Conservation (phyloP, 495 filamentous ascomycete genomes). For the Penicillium subrubescens region DNA sequence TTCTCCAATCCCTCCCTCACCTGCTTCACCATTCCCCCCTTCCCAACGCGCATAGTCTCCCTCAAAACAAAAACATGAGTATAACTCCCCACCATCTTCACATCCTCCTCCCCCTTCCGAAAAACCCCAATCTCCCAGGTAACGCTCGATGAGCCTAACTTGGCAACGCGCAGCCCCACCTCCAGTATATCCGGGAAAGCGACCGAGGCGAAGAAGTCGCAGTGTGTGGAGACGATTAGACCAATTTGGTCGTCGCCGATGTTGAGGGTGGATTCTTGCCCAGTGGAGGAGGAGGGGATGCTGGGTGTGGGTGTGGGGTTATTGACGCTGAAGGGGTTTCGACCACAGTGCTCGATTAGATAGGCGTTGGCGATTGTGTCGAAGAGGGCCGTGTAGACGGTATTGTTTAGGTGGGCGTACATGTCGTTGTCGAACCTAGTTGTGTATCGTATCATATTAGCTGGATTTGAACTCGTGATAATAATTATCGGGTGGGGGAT, state of each 20-base stretch:
- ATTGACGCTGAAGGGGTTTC: slow-evolving; percentile 64
- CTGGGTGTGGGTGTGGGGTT: slow-evolving; percentile 25
- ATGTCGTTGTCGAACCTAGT: slow-evolving; percentile 91
- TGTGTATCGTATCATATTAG: neutral
- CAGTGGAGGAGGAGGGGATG: neutral
- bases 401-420: slow-evolving; percentile 89
- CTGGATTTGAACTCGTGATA: neutral
- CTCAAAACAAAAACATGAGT: slow-evolving; percentile 88
- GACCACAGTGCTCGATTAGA: slow-evolving; percentile 75
- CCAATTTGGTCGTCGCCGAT: slow-evolving; percentile 28
- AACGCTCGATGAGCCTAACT: slow-evolving; percentile 84
- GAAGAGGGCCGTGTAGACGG: slow-evolving; percentile 76
- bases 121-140: slow-evolving; percentile 92
- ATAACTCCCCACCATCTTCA: slow-evolving; percentile 84
- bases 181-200: slow-evolving; percentile 82
- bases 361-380: slow-evolving; percentile 92
- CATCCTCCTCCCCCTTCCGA: slow-evolving; percentile 68
- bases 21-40: slow-evolving; percentile 49
- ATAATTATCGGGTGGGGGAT: neutral
- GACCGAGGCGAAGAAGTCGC: slow-evolving; percentile 83
- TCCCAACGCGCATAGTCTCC: slow-evolving; percentile 63
- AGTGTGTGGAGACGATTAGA: slow-evolving; percentile 79
- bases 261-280: slow-evolving; percentile 14
- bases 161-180: slow-evolving; percentile 78
- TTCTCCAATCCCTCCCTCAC: slow-evolving; percentile 49